Evolutionary conservation across 768 basidiomycete genomes (phyloP).

Genomic region (Coprinellus micaceus): DNA sequence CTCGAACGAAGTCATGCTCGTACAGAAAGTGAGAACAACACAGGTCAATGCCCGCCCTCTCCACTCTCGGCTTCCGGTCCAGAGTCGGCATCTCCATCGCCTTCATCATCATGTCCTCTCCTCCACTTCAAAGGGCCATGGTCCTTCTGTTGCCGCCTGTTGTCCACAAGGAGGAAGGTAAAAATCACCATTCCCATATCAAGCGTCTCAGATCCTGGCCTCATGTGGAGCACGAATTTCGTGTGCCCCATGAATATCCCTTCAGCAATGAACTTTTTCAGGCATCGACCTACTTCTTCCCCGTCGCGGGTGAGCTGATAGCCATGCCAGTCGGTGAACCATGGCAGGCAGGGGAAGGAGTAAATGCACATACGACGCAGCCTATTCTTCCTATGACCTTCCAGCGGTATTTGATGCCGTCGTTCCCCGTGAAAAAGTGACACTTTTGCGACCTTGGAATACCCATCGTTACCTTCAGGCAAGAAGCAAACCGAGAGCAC

Average conservation of each 20-base stretch:
- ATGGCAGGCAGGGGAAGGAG: not conserved
- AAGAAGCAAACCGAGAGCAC: not conserved
- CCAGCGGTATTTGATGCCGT: not conserved
- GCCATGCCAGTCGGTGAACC: not conserved
- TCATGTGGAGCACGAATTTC: not conserved
- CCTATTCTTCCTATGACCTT: not conserved
- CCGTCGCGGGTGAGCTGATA: not conserved
- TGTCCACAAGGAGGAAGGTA: conserved; percentile 1
- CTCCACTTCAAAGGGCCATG: not conserved
- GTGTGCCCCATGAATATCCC: conserved; percentile 1
- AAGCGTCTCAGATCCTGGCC: not conserved
- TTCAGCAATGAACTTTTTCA: not conserved
- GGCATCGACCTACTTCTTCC: not conserved
- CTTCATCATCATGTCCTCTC: not conserved
- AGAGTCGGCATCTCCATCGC: not conserved
- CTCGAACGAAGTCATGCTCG: too few relatives aligned
- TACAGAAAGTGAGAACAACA: too few relatives aligned
- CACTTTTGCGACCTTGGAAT: not conserved
- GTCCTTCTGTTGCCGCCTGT: not conserved
- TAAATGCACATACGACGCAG: not conserved
- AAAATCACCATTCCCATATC: not conserved
- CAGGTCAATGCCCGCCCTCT: not conserved
- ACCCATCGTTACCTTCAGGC: not conserved
- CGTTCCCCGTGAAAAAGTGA: not conserved
- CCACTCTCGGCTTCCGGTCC: not conserved